Evolutionary conservation across 495 filamentous ascomycete species (phyloP).

Genomic region (Talaromyces liani): DNA sequence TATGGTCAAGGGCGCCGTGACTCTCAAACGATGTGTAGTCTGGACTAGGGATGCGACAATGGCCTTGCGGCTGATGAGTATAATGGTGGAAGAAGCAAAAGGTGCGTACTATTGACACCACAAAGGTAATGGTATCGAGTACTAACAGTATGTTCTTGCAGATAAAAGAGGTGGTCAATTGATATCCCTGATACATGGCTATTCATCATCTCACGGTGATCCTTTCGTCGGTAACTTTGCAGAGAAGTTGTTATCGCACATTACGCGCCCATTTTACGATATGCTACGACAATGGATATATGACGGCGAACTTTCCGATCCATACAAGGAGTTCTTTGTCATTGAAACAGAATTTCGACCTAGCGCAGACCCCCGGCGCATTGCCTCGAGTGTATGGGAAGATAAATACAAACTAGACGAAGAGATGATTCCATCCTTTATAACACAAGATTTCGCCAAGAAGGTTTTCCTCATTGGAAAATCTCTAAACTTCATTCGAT

Average conservation of each 20-base stretch:
- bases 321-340: constrained; percentile 94
- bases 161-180: constrained; percentile 85
- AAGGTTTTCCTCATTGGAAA: constrained; percentile 98
- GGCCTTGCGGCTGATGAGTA: constrained; percentile 86
- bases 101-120: constrained; percentile 39
- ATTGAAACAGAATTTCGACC: constrained; percentile 55
- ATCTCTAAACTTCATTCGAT: constrained; percentile 94
- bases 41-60: constrained; percentile 98
- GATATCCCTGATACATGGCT: constrained; percentile 88
- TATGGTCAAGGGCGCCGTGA: constrained; percentile 84
- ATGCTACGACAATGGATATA: constrained; percentile 98
- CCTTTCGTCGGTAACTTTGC: constrained; percentile 91
- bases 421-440: constrained; percentile 84
- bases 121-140: not conserved
- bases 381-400: constrained; percentile 91
- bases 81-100: constrained; percentile 86
- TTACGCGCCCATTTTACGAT: constrained; percentile 95
- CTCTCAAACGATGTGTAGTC: constrained; percentile 88
- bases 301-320: constrained; percentile 93
- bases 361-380: constrained; percentile 48
- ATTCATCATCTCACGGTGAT: constrained; percentile 89
- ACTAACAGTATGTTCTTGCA: constrained; percentile 13
- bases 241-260: constrained; percentile 79
- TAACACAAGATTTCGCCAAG: constrained; percentile 84
- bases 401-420: constrained; percentile 88